phyloP scores from a whole-genome alignment of 2,329 filamentous ascomycete species.

The Penicillium thymicola region DNA sequence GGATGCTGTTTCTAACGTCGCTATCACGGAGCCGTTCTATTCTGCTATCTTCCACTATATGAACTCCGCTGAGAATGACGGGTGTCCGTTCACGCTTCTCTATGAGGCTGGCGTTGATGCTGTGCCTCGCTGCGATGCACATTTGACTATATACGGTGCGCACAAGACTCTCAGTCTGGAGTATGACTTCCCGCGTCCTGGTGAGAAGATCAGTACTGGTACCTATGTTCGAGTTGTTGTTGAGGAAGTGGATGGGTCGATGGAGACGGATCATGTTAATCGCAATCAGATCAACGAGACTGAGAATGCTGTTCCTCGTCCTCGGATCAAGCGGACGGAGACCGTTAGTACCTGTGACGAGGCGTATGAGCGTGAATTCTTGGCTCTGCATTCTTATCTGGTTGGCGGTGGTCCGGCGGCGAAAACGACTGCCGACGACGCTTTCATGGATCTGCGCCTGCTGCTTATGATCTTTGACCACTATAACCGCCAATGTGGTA shows the following conservation, averaged over 20 bases:
- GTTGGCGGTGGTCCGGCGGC: slow-evolving; percentile 21
- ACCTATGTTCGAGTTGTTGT: slow-evolving; percentile 50
- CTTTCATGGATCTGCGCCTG: slow-evolving; percentile 36
- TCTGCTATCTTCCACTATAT: slow-evolving; percentile 37
- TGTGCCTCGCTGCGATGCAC: slow-evolving; percentile 46
- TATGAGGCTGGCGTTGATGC: slow-evolving; percentile 58
- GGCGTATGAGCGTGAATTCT: slow-evolving; percentile 37
- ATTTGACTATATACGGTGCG: slow-evolving; percentile 48
- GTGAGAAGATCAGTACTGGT: slow-evolving; percentile 44
- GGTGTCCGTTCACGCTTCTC: slow-evolving; percentile 48
- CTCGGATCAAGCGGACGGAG: slow-evolving; percentile 25
- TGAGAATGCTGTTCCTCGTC: background rate
- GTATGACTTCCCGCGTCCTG: slow-evolving; percentile 54
- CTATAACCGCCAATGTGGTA: slow-evolving; percentile 37
- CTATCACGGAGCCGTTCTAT: slow-evolving; percentile 44
- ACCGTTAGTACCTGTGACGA: slow-evolving; percentile 36
- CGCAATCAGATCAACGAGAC: background rate
- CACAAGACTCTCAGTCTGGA: slow-evolving; percentile 54
- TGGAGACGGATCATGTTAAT: background rate
- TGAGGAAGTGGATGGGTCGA: slow-evolving; percentile 26
- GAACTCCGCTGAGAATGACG: slow-evolving; percentile 11
- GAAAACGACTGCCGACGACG: slow-evolving; percentile 38
- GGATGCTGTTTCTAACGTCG: slow-evolving; percentile 45
- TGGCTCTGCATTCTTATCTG: slow-evolving; percentile 37
- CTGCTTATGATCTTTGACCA: slow-evolving; percentile 36